Percentiles rank a stretch among this genome's conserved stretches.
phyloP scores from a whole-genome alignment of 306 rosid species.

The Abrus pulchellus region DNA sequence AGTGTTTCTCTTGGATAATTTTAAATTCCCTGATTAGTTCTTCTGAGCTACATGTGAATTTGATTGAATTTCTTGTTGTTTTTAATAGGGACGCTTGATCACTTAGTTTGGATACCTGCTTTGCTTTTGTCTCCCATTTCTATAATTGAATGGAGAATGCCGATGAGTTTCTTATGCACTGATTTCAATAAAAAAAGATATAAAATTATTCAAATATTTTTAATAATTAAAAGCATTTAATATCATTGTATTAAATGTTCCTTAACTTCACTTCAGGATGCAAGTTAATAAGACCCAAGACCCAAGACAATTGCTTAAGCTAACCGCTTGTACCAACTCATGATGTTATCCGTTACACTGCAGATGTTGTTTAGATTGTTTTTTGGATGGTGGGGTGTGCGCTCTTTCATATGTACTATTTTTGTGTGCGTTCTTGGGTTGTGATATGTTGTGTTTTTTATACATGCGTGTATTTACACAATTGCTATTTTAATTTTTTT shows the following conservation, averaged over 20 bases:
- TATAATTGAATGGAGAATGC: not conserved
- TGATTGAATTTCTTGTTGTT: not conserved
- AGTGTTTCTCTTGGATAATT: not conserved
- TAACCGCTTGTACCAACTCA: constrained; percentile 4
- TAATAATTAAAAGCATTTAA: not conserved
- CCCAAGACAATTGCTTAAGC: not conserved
- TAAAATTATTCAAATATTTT: not conserved
- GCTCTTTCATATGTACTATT: not conserved
- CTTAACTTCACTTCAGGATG: not conserved
- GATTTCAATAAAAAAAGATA: not conserved
- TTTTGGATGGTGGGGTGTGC: not conserved
- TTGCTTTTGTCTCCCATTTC: not conserved
- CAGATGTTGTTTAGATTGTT: not conserved
- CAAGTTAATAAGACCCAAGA: not conserved
- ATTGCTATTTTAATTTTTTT: no score
- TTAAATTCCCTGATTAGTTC: not conserved
- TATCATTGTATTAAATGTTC: not conserved
- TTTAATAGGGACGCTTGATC: not conserved
- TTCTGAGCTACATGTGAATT: not conserved
- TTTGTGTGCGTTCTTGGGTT: not conserved
- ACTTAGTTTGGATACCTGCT: not conserved
- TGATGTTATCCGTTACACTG: constrained; percentile 4
- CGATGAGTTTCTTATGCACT: not conserved
- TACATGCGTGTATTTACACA: constrained; percentile 10
- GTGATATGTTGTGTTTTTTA: not conserved